Conservation (phyloP, 2,329 filamentous ascomycete species). For the Cercospora zeina region DNA sequence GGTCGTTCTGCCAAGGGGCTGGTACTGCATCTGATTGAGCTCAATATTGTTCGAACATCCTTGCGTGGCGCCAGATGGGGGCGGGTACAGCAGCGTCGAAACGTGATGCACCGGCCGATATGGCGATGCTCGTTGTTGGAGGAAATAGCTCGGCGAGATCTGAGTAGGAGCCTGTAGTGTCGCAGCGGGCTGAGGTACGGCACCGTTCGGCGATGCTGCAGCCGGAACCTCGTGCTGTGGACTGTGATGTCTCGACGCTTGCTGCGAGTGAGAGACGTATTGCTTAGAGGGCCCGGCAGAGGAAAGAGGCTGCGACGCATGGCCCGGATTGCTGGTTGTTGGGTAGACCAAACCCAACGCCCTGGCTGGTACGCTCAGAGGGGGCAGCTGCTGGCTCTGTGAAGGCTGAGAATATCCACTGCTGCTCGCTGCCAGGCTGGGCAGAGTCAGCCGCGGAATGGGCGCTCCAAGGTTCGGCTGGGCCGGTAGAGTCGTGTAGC, state of each 20-base stretch:
- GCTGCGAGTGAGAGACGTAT: conserved; percentile 31
- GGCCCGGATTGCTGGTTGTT: conserved; percentile 56
- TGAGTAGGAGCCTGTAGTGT: conserved; percentile 57
- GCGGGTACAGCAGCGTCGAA: conserved; percentile 86
- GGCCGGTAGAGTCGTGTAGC: conserved; percentile 40
- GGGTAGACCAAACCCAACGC: conserved; percentile 77
- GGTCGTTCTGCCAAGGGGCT: conserved; percentile 50
- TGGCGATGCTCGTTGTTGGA: conserved; percentile 85
- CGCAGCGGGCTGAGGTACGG: conserved; percentile 56
- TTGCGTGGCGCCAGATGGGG: conserved; percentile 75
- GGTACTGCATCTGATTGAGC: conserved; percentile 55
- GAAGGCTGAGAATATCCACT: conserved; percentile 29
- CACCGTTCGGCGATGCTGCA: conserved; percentile 68
- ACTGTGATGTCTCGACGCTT: conserved; percentile 53
- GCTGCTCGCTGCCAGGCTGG: conserved; percentile 55
- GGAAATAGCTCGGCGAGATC: conserved; percentile 82
- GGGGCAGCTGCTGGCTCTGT: conserved; percentile 56
- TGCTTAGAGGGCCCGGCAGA: conserved; percentile 31
- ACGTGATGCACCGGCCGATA: conserved; percentile 89
- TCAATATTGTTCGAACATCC: conserved; percentile 47
- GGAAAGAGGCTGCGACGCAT: conserved; percentile 40
- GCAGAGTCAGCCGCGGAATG: conserved; percentile 63
- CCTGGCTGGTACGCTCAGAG: conserved; percentile 58
- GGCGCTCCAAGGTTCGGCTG: conserved; percentile 33
- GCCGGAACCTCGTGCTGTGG: conserved; percentile 55